Base-by-base conservation (phyloP, 2,329 filamentous ascomycete genomes). In the Didymella lethalis region DNA sequence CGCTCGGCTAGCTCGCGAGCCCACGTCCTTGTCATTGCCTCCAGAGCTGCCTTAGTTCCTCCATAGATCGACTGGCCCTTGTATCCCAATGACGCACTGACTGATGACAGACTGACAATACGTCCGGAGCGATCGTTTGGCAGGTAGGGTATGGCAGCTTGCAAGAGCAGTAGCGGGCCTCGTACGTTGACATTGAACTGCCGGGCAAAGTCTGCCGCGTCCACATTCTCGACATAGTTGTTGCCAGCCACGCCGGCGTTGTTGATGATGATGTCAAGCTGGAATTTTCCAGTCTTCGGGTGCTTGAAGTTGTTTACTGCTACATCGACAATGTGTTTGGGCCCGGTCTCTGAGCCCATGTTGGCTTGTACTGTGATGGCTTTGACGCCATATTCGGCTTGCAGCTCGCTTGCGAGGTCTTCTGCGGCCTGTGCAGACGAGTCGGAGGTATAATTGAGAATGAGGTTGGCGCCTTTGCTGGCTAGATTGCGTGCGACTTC, bases 241-340 rank as follows among this genome's bases (percentile, higher is more conserved):
- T 95, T 94, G 38, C 85, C 76, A 11, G 82, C 78, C 2, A 86
- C 80, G 26, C 91, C 93, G 29, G 93, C 92, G 76, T 96, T 96
- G 84, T 96, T 96, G 81, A 96, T 81, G 52, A 96, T 81, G 61
- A 96, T 91, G 78, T 96, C 91, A 70, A 96, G 84, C 69, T 89
- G 86, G 73, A 92, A 86, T 54, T 81, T 80, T 59, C 78, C 76
- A 62, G 79, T 82, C 67, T 83, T 82, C 28, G 84, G 81, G 63
- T 77, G 75, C 8, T 83, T 73, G 77, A 90, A 88, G 70, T 87
- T 81, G 64, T 86, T 81, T 66, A 85, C 83, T 5, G 86, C 83
- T 0, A 83, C 82, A 25, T 80, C 78, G 65, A 93, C 77, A 50
- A 92, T 82, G 41, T 84, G 78, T 6, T 82, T 79, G 2, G 88